phyloP scores from a whole-genome alignment of 2,329 filamentous ascomycete species.

The Paracoccidioides lutzii region DNA sequence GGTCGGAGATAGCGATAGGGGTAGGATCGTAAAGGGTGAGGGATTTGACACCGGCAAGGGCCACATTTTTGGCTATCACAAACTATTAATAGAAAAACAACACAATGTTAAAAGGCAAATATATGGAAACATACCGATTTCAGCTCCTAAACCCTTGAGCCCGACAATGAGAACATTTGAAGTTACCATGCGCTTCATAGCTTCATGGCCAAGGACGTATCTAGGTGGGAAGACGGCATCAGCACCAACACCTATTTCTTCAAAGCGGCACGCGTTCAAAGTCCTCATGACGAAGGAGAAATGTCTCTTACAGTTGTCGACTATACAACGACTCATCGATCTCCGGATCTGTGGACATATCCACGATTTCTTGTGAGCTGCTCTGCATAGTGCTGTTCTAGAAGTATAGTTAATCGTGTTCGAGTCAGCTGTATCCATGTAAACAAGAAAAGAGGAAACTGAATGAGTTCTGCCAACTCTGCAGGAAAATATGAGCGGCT shows the following conservation, averaged over 20 bases:
- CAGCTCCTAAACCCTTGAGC: constrained; percentile 85
- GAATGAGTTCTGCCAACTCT: too few relatives aligned
- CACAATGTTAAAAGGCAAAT: background rate
- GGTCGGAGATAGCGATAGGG: constrained; percentile 69
- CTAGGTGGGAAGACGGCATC: constrained; percentile 17
- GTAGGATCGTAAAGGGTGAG: constrained; percentile 84
- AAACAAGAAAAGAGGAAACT: background rate
- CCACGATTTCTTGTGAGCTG: constrained; percentile 45
- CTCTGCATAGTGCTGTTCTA: constrained; percentile 49
- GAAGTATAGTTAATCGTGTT: background rate
- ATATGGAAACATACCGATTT: constrained; percentile 47
- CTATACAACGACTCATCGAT: constrained; percentile 58
- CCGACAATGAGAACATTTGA: constrained; percentile 90
- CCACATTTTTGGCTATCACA: constrained; percentile 79
- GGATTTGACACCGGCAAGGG: constrained; percentile 94
- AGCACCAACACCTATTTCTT: background rate
- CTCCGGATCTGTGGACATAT: constrained; percentile 50
- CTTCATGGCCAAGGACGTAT: constrained; percentile 61
- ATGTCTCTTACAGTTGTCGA: constrained; percentile 41
- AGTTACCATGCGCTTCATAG: constrained; percentile 98
- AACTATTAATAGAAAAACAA: background rate
- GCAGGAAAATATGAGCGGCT: too few relatives aligned
- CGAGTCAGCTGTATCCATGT: background rate
- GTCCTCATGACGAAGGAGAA: too few relatives aligned
- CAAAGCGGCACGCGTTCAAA: background rate